These are phyloP conservation scores for Xanthoparmelia taractica DNA, from an alignment of 495 filamentous ascomycete species.

Conservation along the genomic window DNA sequence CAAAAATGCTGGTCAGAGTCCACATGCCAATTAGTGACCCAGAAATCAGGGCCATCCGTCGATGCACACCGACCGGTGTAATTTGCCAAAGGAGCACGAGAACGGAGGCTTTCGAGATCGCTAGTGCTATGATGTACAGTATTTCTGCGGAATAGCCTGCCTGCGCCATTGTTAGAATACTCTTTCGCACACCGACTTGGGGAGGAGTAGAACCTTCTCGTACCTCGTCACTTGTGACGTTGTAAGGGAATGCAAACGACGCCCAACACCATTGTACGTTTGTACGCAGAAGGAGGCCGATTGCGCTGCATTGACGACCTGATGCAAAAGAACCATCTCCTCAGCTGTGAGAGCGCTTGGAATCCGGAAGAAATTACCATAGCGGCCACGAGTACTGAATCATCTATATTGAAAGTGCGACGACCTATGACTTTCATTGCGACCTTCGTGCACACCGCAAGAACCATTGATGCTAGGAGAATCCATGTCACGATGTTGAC, in stretches of 20 bases:
- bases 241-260: conserved; percentile 3
- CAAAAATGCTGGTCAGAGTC: conserved; percentile 32
- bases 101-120: no score
- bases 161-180: background rate
- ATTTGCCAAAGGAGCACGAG: no score
- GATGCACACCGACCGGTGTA: no score
- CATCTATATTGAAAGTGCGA: conserved; percentile 12
- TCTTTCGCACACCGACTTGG: background rate
- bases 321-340: background rate
- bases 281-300: conserved; percentile 10
- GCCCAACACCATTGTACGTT: conserved; percentile 14
- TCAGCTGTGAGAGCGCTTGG: background rate
- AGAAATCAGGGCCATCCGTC: no score
- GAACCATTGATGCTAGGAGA: conserved; percentile 13
- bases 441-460: conserved; percentile 17
- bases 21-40: conserved; percentile 33
- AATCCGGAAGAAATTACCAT: conserved; percentile 4
- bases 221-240: conserved; percentile 4
- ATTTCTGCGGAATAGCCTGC: no score
- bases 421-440: conserved; percentile 6
- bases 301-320: conserved; percentile 15
- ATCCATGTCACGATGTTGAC: conserved; percentile 20
- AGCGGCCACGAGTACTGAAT: conserved; percentile 11
- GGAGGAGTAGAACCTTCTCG: conserved; percentile 1
- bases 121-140: no score